Conservation (phyloP, 768 basidiomycete genomes). For the Termitomyces sp. region DNA sequence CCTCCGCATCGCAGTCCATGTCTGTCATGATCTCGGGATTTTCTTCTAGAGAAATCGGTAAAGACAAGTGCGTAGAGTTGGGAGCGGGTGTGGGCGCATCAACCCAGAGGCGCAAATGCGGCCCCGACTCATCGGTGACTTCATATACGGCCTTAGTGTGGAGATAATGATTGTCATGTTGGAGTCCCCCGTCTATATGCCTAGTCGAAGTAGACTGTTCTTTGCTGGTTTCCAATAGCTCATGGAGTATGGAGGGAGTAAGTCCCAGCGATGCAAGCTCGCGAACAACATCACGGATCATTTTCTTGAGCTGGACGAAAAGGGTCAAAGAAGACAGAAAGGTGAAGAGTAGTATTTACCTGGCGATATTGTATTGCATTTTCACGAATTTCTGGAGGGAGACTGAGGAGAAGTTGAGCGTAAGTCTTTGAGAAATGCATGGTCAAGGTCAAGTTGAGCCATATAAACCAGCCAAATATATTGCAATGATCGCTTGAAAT, state of each 20-base stretch:
- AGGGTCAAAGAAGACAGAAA: background rate
- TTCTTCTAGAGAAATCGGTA: constrained; percentile 9
- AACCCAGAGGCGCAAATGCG: constrained; percentile 51
- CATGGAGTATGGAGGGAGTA: constrained; percentile 40
- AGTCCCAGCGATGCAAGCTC: constrained; percentile 74
- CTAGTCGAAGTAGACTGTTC: constrained; percentile 1
- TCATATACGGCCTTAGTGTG: constrained; percentile 48
- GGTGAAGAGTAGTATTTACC: constrained; percentile 28
- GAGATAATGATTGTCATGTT: background rate
- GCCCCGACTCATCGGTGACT: constrained; percentile 41
- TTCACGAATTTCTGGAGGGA: constrained; percentile 72
- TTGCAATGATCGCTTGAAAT: background rate
- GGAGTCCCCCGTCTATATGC: constrained; percentile 18
- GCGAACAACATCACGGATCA: constrained; percentile 76
- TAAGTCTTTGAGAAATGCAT: constrained; percentile 81
- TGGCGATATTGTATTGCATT: constrained; percentile 83
- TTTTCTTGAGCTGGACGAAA: constrained; percentile 69
- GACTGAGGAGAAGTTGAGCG: constrained; percentile 49
- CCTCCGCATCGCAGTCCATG: constrained; percentile 8
- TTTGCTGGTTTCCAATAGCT: constrained; percentile 25
- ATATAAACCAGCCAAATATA: background rate
- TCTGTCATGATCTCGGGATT: constrained; percentile 2
- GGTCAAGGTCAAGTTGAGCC: background rate
- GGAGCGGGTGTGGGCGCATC: constrained; percentile 15
- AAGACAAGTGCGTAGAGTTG: constrained; percentile 3